These are phyloP conservation scores for Suillus placidus DNA, from an alignment of 768 basidiomycete species.

Conservation along the genomic window DNA sequence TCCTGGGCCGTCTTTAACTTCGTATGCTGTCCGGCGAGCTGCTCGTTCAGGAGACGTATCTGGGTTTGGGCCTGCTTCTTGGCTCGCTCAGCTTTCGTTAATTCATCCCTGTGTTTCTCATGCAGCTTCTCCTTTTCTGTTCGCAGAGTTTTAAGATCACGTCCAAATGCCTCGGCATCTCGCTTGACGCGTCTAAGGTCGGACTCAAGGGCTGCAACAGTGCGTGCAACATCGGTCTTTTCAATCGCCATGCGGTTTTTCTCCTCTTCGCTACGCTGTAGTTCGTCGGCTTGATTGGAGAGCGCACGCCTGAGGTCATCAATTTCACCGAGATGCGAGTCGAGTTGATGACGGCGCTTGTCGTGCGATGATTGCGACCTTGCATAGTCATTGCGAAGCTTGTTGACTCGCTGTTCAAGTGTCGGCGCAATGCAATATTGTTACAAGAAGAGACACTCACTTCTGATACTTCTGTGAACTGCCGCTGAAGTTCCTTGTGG, in stretches of 20 bases:
- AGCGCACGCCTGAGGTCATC: constrained; percentile 74
- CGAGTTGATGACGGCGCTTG: constrained; percentile 71
- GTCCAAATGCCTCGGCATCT: constrained; percentile 78
- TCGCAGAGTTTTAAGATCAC: constrained; percentile 70
- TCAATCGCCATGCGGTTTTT: constrained; percentile 62
- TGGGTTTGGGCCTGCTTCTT: constrained; percentile 71
- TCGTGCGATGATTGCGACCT: constrained; percentile 69
- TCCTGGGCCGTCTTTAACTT: constrained; percentile 44
- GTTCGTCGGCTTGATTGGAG: constrained; percentile 58
- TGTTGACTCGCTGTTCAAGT: constrained; percentile 53
- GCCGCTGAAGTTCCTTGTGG: constrained; percentile 72
- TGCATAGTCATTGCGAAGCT: constrained; percentile 63
- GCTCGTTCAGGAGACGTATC: constrained; percentile 65
- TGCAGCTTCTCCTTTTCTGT: constrained; percentile 68
- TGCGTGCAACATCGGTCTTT: constrained; percentile 65
- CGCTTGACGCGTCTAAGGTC: constrained; percentile 75
- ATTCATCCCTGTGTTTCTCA: constrained; percentile 56
- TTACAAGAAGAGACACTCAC: constrained; percentile 40
- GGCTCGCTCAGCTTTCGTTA: constrained; percentile 56
- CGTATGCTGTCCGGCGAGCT: constrained; percentile 57
- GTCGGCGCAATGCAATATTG: background rate
- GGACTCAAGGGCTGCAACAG: constrained; percentile 67
- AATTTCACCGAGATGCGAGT: constrained; percentile 70
- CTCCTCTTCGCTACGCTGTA: constrained; percentile 66
- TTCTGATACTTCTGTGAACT: constrained; percentile 67